Conservation (phyloP, 768 basidiomycete species). For the Multifurca ochricompacta region DNA sequence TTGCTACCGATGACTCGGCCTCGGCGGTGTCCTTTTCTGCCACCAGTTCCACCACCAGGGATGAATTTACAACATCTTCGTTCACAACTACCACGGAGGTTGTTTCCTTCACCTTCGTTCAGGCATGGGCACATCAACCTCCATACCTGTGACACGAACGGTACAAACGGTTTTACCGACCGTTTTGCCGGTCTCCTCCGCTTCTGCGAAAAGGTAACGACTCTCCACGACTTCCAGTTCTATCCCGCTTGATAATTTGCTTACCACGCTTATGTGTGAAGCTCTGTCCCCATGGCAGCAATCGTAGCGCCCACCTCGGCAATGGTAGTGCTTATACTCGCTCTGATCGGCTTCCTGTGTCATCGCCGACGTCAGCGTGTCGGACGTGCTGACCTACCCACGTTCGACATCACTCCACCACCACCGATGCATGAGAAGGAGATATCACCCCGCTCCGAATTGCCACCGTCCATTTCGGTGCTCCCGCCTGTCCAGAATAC, state of each 20-base stretch:
- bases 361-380: background rate
- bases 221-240: background rate
- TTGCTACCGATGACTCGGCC: background rate
- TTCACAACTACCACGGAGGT: background rate
- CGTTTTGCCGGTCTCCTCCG: background rate
- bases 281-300: slow-evolving; percentile 2
- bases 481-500: background rate
- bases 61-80: background rate
- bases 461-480: background rate
- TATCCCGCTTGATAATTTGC: background rate
- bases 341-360: background rate
- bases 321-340: background rate
- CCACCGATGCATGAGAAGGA: background rate
- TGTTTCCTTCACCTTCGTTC: background rate
- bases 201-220: background rate
- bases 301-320: background rate
- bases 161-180: background rate
- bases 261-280: background rate
- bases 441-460: background rate
- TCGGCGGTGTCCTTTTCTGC: background rate
- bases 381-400: background rate
- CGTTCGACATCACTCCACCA: background rate
- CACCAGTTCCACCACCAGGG: no score
- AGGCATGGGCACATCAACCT: background rate
- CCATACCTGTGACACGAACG: background rate